Evolutionary conservation across 2,329 filamentous ascomycete genomes (phyloP), one percentile per base, ranked within the genome.

Genomic region (Hypomyces rosellus): DNA sequence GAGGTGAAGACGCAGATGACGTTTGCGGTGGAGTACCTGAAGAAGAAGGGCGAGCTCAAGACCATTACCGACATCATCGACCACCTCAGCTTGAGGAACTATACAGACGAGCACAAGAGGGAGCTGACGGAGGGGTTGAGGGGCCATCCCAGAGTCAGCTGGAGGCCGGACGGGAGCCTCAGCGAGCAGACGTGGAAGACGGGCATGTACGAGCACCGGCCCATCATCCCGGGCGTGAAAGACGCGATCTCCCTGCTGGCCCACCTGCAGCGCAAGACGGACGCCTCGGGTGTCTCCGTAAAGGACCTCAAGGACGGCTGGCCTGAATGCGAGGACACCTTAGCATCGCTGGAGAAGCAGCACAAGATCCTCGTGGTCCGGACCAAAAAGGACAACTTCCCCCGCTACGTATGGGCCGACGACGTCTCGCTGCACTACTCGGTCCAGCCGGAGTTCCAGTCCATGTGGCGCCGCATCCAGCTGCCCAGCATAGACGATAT

Each of bases 251-350:
- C 90, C 60, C 80, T 99, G 49, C 81, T 95, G 49, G 81, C 80
- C 49, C 86, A 89, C 64, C 80, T 99, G 33, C 90, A 96, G 69
- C 77, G 78, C 48, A 90, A 91, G 69, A 82, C 81, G 47, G 90
- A 90, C 52, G 88, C 89, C 1, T 83, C 86, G 57, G 89, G 89
- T 12, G 81, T 97, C 49, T 78, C 78, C 36, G 89, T 97, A 55
- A 90, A 89, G 66, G 90, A 96, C 61, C 79, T 99, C 54, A 95
- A 96, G 70, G 93, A 99, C 65, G 93, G 93, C 55, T 99, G 93
- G 93, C 84, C 86, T 20, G 85, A 86, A 60, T 95, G 89, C 62
- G 84, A 91, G 54, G 80, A 85, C 16, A 80, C 86, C 9, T 86
- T 99, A 65, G 80, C 86, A 55, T 76, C 81, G 58, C 77, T 99